These are phyloP conservation scores for Phenoliferia sp. DNA, from an alignment of 1,284 basidiomycete genomes.

Conservation along the genomic window DNA sequence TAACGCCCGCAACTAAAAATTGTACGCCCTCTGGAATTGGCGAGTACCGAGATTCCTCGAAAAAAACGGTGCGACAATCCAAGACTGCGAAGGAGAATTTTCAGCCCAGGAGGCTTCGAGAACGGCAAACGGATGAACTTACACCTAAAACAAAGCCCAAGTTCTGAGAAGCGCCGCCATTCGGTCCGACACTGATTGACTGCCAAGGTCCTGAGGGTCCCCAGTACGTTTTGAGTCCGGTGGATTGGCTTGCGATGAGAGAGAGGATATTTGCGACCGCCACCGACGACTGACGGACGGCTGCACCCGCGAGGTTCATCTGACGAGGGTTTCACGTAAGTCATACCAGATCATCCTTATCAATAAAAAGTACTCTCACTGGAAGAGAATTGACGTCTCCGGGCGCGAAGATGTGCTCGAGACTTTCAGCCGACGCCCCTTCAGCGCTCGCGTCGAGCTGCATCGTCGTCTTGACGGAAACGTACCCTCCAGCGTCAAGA, in stretches of 20 bases:
- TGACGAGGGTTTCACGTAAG: background rate
- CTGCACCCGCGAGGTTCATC: background rate
- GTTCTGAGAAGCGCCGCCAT: background rate
- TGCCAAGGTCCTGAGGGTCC: background rate
- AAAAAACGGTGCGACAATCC: no score
- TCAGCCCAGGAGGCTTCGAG: no score
- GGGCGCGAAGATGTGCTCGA: background rate
- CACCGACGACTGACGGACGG: background rate
- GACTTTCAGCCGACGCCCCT: no score
- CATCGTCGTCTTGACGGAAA: background rate
- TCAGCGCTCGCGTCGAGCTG: no score
- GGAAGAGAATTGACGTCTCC: background rate
- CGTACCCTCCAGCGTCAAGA: background rate
- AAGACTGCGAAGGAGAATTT: no score
- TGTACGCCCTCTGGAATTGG: no score
- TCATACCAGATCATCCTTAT: background rate
- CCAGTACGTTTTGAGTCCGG: background rate
- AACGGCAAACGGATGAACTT: background rate
- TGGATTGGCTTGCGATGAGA: background rate
- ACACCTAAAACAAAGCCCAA: background rate
- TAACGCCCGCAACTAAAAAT: no score
- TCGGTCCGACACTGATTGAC: background rate
- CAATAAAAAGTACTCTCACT: background rate
- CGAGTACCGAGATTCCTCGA: no score
- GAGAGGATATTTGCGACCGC: background rate